Base-by-base conservation (phyloP, 225 moss, liverwort and hornwort species). In the Pseudoscleropodium purum region DNA sequence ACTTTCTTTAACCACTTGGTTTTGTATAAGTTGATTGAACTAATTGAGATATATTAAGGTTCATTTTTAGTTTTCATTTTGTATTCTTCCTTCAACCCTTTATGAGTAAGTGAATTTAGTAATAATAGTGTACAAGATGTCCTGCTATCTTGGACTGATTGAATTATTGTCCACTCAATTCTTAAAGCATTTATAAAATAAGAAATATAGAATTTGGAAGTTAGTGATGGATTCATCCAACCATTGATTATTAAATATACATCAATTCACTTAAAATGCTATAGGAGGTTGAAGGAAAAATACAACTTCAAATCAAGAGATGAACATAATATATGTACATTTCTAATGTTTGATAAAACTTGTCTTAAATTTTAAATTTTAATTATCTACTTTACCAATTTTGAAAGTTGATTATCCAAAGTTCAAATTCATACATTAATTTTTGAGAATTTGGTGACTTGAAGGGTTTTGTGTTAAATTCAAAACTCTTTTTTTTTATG, bases 61-160 rank as follows among this genome's bases (percentile, higher is more conserved):
- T 0, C 27, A 59, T 39, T 13, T 59, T 0, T 29, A n/a, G 5
- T n/a, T 80, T 59, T 39, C 2, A 12, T 59, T n/a, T 11, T 39
- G 3, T 25, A 1, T 17, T 26, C 27, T n/a, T 39, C 5, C 5
- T 17, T 79, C 1, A 0, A n/a, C 0, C 8, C 2, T 81, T 29
- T 4, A 20, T 19, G 5, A 60, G 1, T 17, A 41, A 81, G 3
- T 41, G 6, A 59, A 59, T 80, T 13, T 30, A 19, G 2, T 13
- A 18, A 60, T 41, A 30, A 41, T 5, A 60, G 2, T 59, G 4
- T 30, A 13, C 1, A 19, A 39, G 13, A 27, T 0, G 0, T 29
- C 7, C 16, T 80, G 6, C 12, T n/a, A 39, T 29, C 12, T 39
- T 80, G 4, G 5, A 26, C 15, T 59, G 18, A 26, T 7, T 59